Base-by-base conservation (phyloP, 345 rosid species). In the Hibiscus tridactylites region DNA sequence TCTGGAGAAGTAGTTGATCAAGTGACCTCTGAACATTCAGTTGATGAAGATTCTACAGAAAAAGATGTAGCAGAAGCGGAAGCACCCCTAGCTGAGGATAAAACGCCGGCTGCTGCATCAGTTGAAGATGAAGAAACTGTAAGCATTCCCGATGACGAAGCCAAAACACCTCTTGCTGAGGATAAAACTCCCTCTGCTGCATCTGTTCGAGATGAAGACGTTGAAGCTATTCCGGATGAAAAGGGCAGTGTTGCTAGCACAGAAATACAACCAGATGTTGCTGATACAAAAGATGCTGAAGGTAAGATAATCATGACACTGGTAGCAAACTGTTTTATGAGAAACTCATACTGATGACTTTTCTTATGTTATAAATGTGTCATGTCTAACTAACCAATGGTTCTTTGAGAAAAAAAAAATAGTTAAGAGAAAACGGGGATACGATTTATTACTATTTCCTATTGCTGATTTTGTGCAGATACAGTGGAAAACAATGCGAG, bases 1-100 rank as follows among this genome's bases (percentile, higher is more conserved):
- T 73, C 88, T 68, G 87, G 46, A 24, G 90, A 79, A 71, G 72
- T 76, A 76, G 58, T 70, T 66, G 79, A 74, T 72, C 83, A 83
- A 78, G 74, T 79, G 47, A 12, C 86, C 72, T 77, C 86, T 52
- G 86, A 75, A 69, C 75, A 74, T 78, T 75, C 85, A 57, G 77
- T 53, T 61, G 80, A 68, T 69, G 82, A 74, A 74, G 73, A 29
- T 50, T 68, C 71, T 10, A 13, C 70, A 13, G 37, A 21, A 26
- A 66, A 66, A 46, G 37, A 66, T 13, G 76, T 83, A 69, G 88
- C 73, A 29, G 73, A 72, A 73, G 53, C 65, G 7, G 78, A 76
- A 61, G 67, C 69, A 50, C 78, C 76, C 44, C 71, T 17, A 68
- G 73, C 68, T 64, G 83, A 76, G 33, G 70, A 50, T 6, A 81